Conservation (phyloP, 2,329 filamentous ascomycete species). For the Zasmidium cellare region DNA sequence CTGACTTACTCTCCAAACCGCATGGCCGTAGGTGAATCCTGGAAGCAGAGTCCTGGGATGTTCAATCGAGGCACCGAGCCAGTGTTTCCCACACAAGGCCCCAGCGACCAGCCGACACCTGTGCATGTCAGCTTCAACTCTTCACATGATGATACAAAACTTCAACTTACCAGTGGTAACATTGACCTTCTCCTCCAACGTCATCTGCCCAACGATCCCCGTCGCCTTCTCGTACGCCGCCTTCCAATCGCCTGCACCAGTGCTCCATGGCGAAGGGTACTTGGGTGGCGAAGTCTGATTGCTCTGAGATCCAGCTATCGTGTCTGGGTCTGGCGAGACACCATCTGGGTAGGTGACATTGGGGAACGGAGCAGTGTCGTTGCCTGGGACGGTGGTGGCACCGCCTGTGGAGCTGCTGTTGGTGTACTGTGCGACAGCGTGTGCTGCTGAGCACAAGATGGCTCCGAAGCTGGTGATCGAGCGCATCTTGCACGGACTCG, state of each 20-base stretch:
- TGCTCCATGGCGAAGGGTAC: conserved; percentile 87
- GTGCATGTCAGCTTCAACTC: conserved; percentile 67
- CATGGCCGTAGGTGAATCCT: conserved; percentile 80
- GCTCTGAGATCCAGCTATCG: conserved; percentile 31
- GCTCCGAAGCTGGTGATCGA: background rate
- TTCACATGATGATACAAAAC: background rate
- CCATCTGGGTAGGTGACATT: conserved; percentile 16
- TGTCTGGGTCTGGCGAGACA: conserved; percentile 20
- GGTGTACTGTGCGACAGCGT: background rate
- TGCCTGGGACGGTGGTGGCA: background rate
- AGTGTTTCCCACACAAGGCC: conserved; percentile 73
- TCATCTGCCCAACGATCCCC: conserved; percentile 78
- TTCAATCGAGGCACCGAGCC: conserved; percentile 50
- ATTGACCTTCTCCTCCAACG: conserved; percentile 87
- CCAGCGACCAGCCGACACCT: conserved; percentile 72
- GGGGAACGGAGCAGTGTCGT: conserved; percentile 20
- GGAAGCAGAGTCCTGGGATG: conserved; percentile 65
- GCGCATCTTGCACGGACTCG: background rate
- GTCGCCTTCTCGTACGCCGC: conserved; percentile 73
- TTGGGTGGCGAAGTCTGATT: conserved; percentile 58
- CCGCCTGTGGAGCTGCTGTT: background rate
- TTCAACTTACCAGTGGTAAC: conserved; percentile 20
- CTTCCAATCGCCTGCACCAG: conserved; percentile 71
- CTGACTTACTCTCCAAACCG: conserved; percentile 49
- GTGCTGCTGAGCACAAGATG: background rate